Evolutionary conservation across 169 alveolate genomes (phyloP).

Genomic region (Besnoitia besnoiti): DNA sequence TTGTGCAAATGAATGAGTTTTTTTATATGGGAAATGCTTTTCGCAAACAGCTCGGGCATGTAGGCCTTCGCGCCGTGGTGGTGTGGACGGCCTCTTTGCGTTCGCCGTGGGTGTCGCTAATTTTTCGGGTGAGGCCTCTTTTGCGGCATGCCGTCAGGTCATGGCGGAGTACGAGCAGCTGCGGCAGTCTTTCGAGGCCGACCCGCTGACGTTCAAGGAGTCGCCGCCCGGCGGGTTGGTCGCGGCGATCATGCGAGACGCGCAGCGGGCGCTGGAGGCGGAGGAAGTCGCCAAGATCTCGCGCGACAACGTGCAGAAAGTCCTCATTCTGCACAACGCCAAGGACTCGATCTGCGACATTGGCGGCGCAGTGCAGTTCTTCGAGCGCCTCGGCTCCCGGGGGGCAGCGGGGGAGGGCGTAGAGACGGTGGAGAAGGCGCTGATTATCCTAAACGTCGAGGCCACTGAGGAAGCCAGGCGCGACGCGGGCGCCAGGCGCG

Average conservation of each 20-base stretch:
- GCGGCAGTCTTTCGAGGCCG: slow-evolving; percentile 13
- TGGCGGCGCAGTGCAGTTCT: slow-evolving; percentile 36
- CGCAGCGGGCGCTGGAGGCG: slow-evolving; percentile 28
- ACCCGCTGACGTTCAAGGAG: slow-evolving; percentile 59
- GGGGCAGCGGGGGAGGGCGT: not conserved
- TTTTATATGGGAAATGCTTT: no score
- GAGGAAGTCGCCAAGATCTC: slow-evolving; percentile 21
- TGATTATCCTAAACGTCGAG: not conserved
- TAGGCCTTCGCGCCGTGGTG: not conserved
- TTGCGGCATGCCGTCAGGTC: no score
- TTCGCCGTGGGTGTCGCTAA: no score
- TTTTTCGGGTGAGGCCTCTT: not conserved
- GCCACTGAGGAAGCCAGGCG: not conserved
- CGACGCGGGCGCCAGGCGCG: not conserved
- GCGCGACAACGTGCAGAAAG: no score
- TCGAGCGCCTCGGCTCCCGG: not conserved
- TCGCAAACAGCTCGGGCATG: no score
- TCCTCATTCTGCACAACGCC: slow-evolving; percentile 39
- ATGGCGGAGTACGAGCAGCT: not conserved
- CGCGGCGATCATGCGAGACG: slow-evolving; percentile 40
- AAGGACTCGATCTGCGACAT: slow-evolving; percentile 55
- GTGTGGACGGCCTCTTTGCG: not conserved
- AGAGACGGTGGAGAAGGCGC: not conserved
- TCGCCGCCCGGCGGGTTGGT: slow-evolving; percentile 34
- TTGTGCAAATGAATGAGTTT: not conserved